A percentile compares a stretch with the other conserved stretches of the same genome.
Evolutionary conservation across 106 monocot species (phyloP).

Genomic region (Apostasia shenzhenica): DNA sequence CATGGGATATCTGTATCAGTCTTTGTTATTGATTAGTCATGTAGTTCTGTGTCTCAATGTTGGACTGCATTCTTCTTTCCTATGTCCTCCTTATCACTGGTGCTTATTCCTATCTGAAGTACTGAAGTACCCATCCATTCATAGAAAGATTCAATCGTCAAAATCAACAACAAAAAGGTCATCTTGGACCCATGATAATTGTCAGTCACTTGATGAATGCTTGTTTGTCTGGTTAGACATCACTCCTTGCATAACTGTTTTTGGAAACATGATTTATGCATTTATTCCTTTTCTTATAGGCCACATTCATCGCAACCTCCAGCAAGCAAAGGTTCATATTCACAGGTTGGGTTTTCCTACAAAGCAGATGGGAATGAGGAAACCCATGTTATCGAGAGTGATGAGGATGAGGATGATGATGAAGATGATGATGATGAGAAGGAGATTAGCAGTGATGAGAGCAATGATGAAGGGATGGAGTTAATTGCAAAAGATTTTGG

Average conservation of each 20-base stretch:
- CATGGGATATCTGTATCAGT: no score
- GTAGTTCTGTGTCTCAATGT: no score
- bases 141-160: no score
- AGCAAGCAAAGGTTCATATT: constrained; percentile 76
- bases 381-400: constrained; percentile 41
- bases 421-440: constrained; percentile 91
- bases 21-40: no score
- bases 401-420: constrained; percentile 74
- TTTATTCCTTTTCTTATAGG: constrained; percentile 23
- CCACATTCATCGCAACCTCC: constrained; percentile 44
- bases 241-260: neutral
- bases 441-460: constrained; percentile 94
- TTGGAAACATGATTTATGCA: neutral
- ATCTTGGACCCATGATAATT: no score
- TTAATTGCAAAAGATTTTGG: constrained; percentile 95
- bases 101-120: no score
- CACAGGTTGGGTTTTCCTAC: constrained; percentile 96
- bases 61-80: no score
- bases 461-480: constrained; percentile 86
- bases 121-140: no score
- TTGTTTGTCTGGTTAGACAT: no score
- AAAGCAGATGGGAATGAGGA: constrained; percentile 65
- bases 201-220: no score
- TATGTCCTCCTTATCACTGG: no score
- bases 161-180: no score